A percentile compares a stretch with the other conserved stretches of the same genome.
phyloP scores from a whole-genome alignment of 2,329 filamentous ascomycete species.

The Camptophora hylomeconis region DNA sequence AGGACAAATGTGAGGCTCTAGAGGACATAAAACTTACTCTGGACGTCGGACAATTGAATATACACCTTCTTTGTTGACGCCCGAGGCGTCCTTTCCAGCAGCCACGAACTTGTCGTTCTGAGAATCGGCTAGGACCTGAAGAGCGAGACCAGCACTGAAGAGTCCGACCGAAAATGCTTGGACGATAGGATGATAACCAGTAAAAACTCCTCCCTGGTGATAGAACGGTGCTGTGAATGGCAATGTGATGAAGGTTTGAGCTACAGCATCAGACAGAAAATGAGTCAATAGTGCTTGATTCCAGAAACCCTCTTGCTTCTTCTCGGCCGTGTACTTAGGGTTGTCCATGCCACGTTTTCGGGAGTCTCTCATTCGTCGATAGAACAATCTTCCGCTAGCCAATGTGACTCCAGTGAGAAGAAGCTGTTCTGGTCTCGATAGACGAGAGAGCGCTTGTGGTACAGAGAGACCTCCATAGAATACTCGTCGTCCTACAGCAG shows the following conservation, averaged over 20 bases:
- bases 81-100: slow-evolving; percentile 20
- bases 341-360: slow-evolving; percentile 37
- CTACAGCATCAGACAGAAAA: slow-evolving; percentile 45
- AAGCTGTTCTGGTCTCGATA: slow-evolving; percentile 43
- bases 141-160: slow-evolving; percentile 42
- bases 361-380: slow-evolving; percentile 36
- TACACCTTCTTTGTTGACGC: slow-evolving; percentile 42
- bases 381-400: slow-evolving; percentile 46
- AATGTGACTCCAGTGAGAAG: slow-evolving; percentile 43
- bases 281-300: slow-evolving; percentile 40
- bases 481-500: slow-evolving; percentile 40
- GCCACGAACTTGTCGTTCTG: slow-evolving; percentile 41
- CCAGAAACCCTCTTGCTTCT: slow-evolving; percentile 44
- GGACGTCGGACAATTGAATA: slow-evolving; percentile 51
- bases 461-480: slow-evolving; percentile 33
- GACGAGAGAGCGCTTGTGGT: slow-evolving; percentile 31
- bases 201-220: slow-evolving; percentile 17
- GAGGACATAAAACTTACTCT: slow-evolving; percentile 35
- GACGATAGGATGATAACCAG: slow-evolving; percentile 13
- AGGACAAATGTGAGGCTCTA: not conserved
- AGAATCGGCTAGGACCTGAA: slow-evolving; percentile 44
- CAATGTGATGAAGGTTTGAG: slow-evolving; percentile 43
- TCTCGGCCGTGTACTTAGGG: slow-evolving; percentile 39
- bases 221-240: slow-evolving; percentile 45
- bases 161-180: slow-evolving; percentile 39